Evolutionary conservation across 805 yeast species (phyloP), one percentile per base, ranked within the genome.

Genomic region (Kluyveromyces dobzhanskii): DNA sequence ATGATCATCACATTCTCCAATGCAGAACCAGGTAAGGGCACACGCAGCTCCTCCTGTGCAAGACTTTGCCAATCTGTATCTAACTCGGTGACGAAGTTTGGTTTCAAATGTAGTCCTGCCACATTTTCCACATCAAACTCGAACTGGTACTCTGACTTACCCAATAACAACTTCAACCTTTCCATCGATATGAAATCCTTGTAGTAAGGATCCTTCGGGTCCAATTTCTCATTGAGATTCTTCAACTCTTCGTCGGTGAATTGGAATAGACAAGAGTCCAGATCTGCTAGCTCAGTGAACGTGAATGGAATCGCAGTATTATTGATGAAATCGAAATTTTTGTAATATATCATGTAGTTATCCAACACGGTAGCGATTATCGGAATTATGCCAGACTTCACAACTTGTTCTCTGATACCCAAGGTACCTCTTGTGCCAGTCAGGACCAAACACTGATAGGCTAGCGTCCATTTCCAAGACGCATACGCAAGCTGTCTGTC

Each of bases 401-500:
- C 96, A 6, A 92, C 84, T 51, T 87, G 78, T 49, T 80, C 78
- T 37, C 98, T 70, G 35, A 88, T 85, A 38, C 69, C 65, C 59
- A 88, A 97, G 1, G 94, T 78, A 17, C 98, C 98, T 48, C 97
- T 71, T 1, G 97, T 87, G 11, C 97, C 96, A 14, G 90, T 78
- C 40, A 86, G 71, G 1, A 90, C 94, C 40, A 90, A 65, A 57
- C 97, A 88, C 65, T 90, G 98, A 54, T 92, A 78, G 0, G 97
- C 85, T 39, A 90, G 65, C 4, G 95, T 85, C 98, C 98, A 90
- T 64, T 90, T 90, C 96, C 96, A 90, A 0, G 94, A 88, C n/a
- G 82, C 69, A 46, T 85, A 67, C 18, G 78, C 71, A 32, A 55
- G 48, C 40, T 48, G 48, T 41, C 65, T 64, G 46, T 57, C 65